phyloP scores from a whole-genome alignment of 208 protist species.

The Wallacemonas rigidus region DNA sequence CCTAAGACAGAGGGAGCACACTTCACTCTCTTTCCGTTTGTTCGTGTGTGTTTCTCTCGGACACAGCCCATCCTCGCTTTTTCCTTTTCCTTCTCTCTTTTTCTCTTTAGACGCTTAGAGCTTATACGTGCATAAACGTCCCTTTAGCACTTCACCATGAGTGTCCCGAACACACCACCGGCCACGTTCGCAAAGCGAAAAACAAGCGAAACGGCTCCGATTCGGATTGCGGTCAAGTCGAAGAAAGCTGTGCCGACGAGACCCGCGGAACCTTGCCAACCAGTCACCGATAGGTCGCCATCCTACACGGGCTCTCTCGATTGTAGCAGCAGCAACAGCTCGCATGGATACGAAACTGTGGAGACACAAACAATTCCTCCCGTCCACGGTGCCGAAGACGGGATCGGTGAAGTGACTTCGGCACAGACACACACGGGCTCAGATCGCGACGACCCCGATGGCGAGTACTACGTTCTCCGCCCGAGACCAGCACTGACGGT shows the following conservation, averaged over 20 bases:
- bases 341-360: too few species aligned
- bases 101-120: background rate
- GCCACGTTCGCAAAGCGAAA: background rate
- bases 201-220: background rate
- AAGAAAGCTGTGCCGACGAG: background rate
- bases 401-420: too few species aligned
- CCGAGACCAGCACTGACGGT: conserved; percentile 33
- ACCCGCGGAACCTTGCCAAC: background rate
- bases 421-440: too few species aligned
- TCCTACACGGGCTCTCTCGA: conserved; percentile 1
- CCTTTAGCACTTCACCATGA: background rate
- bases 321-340: background rate
- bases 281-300: background rate
- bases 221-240: background rate
- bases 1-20: too few species aligned
- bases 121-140: too few species aligned
- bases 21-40: background rate
- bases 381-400: too few species aligned
- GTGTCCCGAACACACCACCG: background rate
- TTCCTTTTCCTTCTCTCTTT: background rate
- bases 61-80: background rate
- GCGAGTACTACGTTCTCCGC: conserved; percentile 24
- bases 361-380: background rate
- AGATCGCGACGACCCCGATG: conserved; percentile 19
- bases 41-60: background rate